Base-by-base conservation (phyloP, 768 basidiomycete genomes). In the Kondoa malvinella region DNA sequence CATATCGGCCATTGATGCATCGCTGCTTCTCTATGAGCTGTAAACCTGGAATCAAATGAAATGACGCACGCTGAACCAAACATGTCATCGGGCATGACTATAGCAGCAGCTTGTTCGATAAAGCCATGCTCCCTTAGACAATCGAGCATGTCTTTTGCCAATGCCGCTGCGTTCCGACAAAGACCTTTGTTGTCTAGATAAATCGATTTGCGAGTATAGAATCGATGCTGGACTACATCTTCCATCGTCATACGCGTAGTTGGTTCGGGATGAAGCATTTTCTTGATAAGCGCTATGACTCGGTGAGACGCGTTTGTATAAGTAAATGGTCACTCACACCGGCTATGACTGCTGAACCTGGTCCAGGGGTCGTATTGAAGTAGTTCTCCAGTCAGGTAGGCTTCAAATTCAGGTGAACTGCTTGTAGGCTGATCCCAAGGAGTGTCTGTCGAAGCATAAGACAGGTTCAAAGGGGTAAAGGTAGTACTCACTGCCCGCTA, bases 361-460 rank as follows among this genome's bases (percentile, higher is more conserved):
- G 80, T 83, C 94, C 94, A 99, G 0, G 94, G 94, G 1, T 79
- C 79, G 67, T 88, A 83, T 2, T 81, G 76, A 71, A 89, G 85
- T 66, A 92, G 83, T 62, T 85, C 79, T 2, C 90, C 89, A 0
- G 81, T 81, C 1, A 87, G 74, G 75, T 88, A 99, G 8, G 83
- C 82, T n/a, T 77, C 75, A 73, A 83, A 99, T 76, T 97, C 95
- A 1, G 84, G 83, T 68, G 87, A 88, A n/a, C 80, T 70, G 1
- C 76, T 72, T 0, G 91, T 89, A 1, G 95, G 90, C 74, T 92
- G 87, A 74, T 96, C 95, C 95, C 95, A 97, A 1, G 95, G 95
- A 0, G 95, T 96, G 74, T 95, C 92, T 96, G 66, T n/a, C 29
- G 2, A 50, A n/a, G 61, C 57, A 56, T 8, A 26, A 31, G 34